Percentiles rank a stretch among this genome's conserved stretches.
Evolutionary conservation across 306 rosid species (phyloP).

Genomic region (Crataegus laevigata): DNA sequence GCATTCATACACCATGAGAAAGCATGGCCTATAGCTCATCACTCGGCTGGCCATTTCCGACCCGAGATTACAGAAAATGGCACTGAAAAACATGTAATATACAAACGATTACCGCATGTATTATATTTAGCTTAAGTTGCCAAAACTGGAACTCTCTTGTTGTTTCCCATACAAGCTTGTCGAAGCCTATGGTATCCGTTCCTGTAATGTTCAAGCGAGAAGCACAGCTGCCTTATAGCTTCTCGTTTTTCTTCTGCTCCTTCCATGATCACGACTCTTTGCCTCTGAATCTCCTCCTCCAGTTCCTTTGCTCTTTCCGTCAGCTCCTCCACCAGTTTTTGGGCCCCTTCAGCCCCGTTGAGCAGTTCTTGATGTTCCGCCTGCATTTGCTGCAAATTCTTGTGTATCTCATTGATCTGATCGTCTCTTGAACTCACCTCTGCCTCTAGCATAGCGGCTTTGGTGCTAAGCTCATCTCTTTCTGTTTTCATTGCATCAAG

Average conservation of each 20-base stretch:
- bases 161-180: constrained; percentile 45
- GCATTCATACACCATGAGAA: constrained; percentile 1
- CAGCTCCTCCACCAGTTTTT: constrained; percentile 39
- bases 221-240: constrained; percentile 83
- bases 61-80: background rate
- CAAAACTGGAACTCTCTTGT: constrained; percentile 53
- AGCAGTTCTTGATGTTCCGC: constrained; percentile 43
- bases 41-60: background rate
- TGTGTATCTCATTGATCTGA: constrained; percentile 28
- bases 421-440: constrained; percentile 39
- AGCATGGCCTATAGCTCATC: background rate
- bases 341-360: constrained; percentile 37
- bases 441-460: constrained; percentile 30
- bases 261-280: constrained; percentile 43
- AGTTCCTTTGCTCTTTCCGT: constrained; percentile 44
- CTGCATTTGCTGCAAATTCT: constrained; percentile 43
- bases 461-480: constrained; percentile 40
- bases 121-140: constrained; percentile 29
- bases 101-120: constrained; percentile 6
- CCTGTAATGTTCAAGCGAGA: constrained; percentile 82
- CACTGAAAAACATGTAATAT: constrained; percentile 2
- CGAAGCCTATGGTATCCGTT: constrained; percentile 48
- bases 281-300: constrained; percentile 64
- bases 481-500: constrained; percentile 37
- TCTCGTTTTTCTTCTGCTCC: constrained; percentile 89